Conservation (phyloP, 2,329 filamentous ascomycete species). For the Colletotrichum sp. region DNA sequence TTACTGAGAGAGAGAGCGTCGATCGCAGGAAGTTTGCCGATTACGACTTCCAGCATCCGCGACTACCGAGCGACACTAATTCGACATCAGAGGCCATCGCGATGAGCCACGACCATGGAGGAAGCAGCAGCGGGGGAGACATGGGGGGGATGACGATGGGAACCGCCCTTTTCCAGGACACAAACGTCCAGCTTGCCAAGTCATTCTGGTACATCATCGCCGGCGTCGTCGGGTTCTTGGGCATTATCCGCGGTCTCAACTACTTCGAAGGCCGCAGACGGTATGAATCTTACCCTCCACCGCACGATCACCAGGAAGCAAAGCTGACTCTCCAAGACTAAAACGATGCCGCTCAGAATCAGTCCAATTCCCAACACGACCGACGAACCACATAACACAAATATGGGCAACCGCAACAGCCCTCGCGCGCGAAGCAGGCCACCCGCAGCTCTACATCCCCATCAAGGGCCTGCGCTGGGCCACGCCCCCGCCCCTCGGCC, state of each 20-base stretch:
- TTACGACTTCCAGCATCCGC: neutral
- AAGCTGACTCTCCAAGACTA: conserved; percentile 40
- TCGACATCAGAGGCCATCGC: neutral
- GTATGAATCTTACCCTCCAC: conserved; percentile 31
- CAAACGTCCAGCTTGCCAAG: conserved; percentile 56
- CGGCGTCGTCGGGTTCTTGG: conserved; percentile 48
- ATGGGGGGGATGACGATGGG: conserved; percentile 29
- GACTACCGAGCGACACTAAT: neutral
- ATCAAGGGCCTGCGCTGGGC: conserved; percentile 55
- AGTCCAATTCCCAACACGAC: conserved; percentile 56
- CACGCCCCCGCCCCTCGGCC: conserved; percentile 64
- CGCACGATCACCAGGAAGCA: neutral
- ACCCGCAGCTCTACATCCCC: conserved; percentile 58
- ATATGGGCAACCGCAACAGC: conserved; percentile 65
- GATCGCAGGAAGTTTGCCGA: accelerated
- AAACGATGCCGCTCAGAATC: conserved; percentile 48
- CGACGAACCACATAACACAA: conserved; percentile 49
- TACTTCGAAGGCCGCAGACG: conserved; percentile 43
- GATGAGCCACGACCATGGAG: conserved; percentile 24
- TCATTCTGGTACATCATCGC: conserved; percentile 66
- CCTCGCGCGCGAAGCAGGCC: conserved; percentile 58
- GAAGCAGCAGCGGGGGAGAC: neutral
- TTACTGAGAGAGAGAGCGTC: accelerated
- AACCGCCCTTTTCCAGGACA: conserved; percentile 43
- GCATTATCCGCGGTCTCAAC: conserved; percentile 47